Evolutionary conservation across 192 early-diverging fungal species (phyloP).

Genomic region (Chytriomyces confervae): DNA sequence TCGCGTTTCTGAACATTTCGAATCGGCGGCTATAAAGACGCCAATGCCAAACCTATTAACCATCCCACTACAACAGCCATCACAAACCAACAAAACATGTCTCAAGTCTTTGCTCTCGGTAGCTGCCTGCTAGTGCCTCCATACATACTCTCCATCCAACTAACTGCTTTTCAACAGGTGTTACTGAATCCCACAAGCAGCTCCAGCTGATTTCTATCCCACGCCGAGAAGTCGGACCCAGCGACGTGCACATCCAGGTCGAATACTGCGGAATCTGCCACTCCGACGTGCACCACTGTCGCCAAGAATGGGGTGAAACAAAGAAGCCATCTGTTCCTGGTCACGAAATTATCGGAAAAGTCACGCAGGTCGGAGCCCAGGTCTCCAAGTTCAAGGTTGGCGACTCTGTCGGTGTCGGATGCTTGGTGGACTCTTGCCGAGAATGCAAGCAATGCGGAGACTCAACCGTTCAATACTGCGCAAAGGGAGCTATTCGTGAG

Average conservation of each 20-base stretch:
- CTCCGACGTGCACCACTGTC: slow-evolving; percentile 75
- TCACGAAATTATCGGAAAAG: slow-evolving; percentile 49
- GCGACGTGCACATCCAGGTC: slow-evolving; percentile 75
- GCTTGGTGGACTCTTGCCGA: slow-evolving; percentile 37
- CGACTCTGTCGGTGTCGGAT: slow-evolving; percentile 49
- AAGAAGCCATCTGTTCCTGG: slow-evolving; percentile 20
- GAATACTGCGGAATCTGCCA: slow-evolving; percentile 79
- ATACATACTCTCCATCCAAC: too few species aligned
- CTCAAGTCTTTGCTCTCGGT: too few species aligned
- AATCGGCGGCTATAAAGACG: too few species aligned
- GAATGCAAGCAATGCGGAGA: slow-evolving; percentile 35
- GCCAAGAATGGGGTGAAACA: slow-evolving; percentile 60
- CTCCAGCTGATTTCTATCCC: slow-evolving; percentile 2
- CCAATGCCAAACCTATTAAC: too few species aligned
- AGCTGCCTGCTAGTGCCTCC: too few species aligned
- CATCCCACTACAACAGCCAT: too few species aligned
- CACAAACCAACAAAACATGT: too few species aligned
- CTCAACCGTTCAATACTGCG: slow-evolving; percentile 35
- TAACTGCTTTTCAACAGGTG: not conserved
- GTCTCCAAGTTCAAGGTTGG: slow-evolving; percentile 33
- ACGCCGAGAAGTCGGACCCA: slow-evolving; percentile 2
- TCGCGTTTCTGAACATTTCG: too few species aligned
- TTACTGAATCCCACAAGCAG: not conserved
- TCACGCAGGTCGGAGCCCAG: slow-evolving; percentile 32
- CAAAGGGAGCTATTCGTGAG: slow-evolving; percentile 3